Percentiles rank a stretch among this genome's conserved stretches.
Evolutionary conservation across 768 basidiomycete genomes (phyloP).

Genomic region (Hydnomerulius pinastri): DNA sequence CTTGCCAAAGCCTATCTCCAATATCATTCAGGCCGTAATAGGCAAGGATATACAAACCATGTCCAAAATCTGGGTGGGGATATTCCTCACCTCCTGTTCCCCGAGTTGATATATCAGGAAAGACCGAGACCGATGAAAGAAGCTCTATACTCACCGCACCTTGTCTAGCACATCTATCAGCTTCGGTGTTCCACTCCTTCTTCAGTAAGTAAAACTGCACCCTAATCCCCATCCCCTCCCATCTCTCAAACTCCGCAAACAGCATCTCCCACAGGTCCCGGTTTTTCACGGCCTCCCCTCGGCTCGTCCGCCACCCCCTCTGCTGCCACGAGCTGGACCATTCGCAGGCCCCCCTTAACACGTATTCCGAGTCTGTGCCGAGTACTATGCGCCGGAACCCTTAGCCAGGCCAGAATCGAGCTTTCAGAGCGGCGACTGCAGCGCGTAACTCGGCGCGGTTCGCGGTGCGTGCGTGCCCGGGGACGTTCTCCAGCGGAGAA

Average conservation of each 20-base stretch:
- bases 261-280: conserved; percentile 13
- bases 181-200: conserved; percentile 6
- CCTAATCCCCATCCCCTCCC: conserved; percentile 2
- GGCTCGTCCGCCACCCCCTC: conserved; percentile 9
- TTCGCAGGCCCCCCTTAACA: conserved; percentile 27
- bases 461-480: conserved; percentile 24
- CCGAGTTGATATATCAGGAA: background rate
- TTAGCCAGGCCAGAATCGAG: conserved; percentile 28
- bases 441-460: conserved; percentile 40
- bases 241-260: conserved; percentile 4
- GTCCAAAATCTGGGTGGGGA: background rate
- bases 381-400: conserved; percentile 33
- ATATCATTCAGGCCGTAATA: no score
- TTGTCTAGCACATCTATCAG: background rate
- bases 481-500: background rate
- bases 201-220: conserved; percentile 6
- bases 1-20: no score
- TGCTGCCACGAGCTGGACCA: conserved; percentile 24
- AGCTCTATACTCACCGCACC: background rate
- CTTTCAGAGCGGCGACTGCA: conserved; percentile 23
- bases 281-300: conserved; percentile 11
- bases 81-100: background rate
- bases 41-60: background rate
- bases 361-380: conserved; percentile 34
- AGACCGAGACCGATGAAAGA: background rate